A percentile compares a stretch with the other conserved stretches of the same genome.
Conservation (phyloP, 768 basidiomycete genomes). For the Filobasidium floriforme region DNA sequence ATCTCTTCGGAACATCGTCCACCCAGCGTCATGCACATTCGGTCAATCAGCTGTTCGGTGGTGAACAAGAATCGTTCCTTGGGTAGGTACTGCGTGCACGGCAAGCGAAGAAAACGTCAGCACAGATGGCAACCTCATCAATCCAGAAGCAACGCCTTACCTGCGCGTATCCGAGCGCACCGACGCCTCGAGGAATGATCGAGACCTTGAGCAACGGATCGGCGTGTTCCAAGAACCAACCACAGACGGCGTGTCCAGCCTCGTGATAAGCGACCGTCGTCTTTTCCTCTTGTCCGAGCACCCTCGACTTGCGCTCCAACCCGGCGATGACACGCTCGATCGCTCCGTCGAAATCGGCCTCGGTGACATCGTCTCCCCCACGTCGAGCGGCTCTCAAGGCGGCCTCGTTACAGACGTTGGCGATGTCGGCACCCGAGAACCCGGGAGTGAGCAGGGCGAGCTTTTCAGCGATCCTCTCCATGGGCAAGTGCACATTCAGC, state of each 20-base stretch:
- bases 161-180: conserved; percentile 93
- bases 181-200: conserved; percentile 93
- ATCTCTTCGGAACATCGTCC: conserved; percentile 98
- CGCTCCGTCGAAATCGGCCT: conserved; percentile 87
- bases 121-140: conserved; percentile 9
- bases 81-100: conserved; percentile 65
- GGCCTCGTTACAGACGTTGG: conserved; percentile 97
- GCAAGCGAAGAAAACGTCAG: not conserved
- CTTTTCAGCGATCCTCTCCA: conserved; percentile 66
- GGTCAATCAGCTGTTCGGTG: conserved; percentile 85
- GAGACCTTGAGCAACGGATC: conserved; percentile 95
- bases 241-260: conserved; percentile 95
- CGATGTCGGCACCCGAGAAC: conserved; percentile 97
- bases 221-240: conserved; percentile 97
- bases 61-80: conserved; percentile 93
- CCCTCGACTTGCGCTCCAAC: conserved; percentile 87
- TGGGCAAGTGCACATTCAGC: conserved; percentile 48
- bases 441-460: conserved; percentile 93
- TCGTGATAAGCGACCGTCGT: conserved; percentile 98
- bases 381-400: conserved; percentile 89
- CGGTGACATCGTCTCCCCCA: conserved; percentile 65
- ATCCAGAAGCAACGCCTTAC: conserved; percentile 47
- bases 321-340: conserved; percentile 98
- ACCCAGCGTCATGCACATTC: conserved; percentile 97
- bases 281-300: conserved; percentile 92